Evolutionary conservation across 2,329 filamentous ascomycete species (phyloP).

Genomic region (Fusarium goolgardi): DNA sequence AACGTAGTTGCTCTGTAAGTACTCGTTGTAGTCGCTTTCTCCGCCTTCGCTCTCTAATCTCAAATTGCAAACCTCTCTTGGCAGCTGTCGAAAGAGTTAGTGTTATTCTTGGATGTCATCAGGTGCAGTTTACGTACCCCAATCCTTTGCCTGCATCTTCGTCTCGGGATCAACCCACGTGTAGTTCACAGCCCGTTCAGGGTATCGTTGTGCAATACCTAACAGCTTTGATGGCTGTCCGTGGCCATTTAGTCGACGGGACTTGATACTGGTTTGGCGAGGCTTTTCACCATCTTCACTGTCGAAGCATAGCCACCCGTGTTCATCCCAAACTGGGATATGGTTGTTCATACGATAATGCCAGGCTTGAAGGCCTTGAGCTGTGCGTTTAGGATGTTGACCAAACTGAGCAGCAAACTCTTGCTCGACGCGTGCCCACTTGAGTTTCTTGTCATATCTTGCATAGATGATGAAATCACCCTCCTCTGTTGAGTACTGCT

Average conservation of each 20-base stretch:
- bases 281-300: constrained; percentile 54
- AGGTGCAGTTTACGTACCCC: constrained; percentile 52
- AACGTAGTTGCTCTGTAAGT: too few relatives aligned
- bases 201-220: constrained; percentile 56
- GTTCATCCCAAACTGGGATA: constrained; percentile 55
- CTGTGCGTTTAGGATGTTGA: constrained; percentile 52
- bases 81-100: constrained; percentile 45
- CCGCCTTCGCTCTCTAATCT: constrained; percentile 48
- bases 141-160: constrained; percentile 52
- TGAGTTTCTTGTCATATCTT: constrained; percentile 57
- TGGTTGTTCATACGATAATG: constrained; percentile 58
- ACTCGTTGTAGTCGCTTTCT: too few relatives aligned
- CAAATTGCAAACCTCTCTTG: constrained; percentile 52
- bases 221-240: constrained; percentile 51
- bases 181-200: constrained; percentile 60
- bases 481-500: constrained; percentile 58
- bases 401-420: constrained; percentile 55
- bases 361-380: constrained; percentile 57
- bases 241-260: constrained; percentile 50
- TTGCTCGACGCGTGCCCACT: constrained; percentile 56
- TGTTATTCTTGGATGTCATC: neutral
- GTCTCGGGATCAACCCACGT: constrained; percentile 56
- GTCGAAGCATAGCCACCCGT: constrained; percentile 56
- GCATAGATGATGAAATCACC: constrained; percentile 59
- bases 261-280: constrained; percentile 53